phyloP scores from a whole-genome alignment of 2,329 filamentous ascomycete species.

The Scopulariopsis brevicaulis region DNA sequence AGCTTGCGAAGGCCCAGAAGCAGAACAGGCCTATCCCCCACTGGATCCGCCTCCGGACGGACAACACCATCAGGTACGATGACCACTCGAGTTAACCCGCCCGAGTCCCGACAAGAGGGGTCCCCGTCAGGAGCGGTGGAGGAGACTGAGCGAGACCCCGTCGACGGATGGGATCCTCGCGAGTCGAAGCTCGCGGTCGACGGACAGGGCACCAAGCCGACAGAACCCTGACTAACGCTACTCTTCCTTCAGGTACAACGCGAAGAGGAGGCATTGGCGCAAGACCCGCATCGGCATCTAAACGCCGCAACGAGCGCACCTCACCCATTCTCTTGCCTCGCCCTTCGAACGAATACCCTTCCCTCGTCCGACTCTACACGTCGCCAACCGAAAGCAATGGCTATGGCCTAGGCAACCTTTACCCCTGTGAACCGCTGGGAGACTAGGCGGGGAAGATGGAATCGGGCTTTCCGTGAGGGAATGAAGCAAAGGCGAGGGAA shows the following conservation, averaged over 20 bases:
- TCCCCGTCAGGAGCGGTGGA: background rate
- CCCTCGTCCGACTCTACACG: background rate
- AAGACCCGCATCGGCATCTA: constrained; percentile 99
- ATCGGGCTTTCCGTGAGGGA: background rate
- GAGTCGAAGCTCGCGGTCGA: background rate
- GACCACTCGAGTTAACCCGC: background rate
- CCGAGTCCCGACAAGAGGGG: background rate
- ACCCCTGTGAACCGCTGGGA: background rate
- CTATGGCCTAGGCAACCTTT: background rate
- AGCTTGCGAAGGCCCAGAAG: constrained; percentile 99
- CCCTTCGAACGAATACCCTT: background rate
- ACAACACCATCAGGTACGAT: constrained; percentile 98
- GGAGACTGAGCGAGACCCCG: background rate
- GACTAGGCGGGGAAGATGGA: background rate
- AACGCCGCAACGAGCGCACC: constrained; percentile 19
- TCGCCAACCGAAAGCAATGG: background rate
- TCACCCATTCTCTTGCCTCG: background rate
- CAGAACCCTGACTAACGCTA: background rate
- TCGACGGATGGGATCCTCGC: background rate
- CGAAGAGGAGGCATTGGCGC: constrained; percentile 99
- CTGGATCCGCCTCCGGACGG: constrained; percentile 97
- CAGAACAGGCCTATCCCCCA: constrained; percentile 99
- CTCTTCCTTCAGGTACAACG: constrained; percentile 78
- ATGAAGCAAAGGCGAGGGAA: background rate
- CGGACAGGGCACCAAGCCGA: background rate